Conservation (phyloP, 306 rosid species). For the Medicago arabica region DNA sequence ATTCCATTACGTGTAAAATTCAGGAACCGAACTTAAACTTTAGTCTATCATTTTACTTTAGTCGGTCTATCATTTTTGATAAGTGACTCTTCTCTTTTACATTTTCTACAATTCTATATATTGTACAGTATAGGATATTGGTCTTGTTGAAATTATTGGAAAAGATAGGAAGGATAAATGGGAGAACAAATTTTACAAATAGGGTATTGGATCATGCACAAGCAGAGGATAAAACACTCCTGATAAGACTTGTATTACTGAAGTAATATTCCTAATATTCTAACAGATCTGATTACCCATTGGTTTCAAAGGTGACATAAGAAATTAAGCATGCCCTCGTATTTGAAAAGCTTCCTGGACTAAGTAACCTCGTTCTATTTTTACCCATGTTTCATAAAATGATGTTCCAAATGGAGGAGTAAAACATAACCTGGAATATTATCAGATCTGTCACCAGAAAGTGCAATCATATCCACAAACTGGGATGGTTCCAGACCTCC, state of each 20-base stretch:
- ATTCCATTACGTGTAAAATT: conserved; percentile 1
- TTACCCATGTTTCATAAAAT: conserved; percentile 21
- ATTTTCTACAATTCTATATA: neutral
- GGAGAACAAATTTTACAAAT: neutral
- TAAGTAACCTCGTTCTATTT: conserved; percentile 7
- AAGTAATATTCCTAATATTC: conserved; percentile 21
- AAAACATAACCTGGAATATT: conserved; percentile 85
- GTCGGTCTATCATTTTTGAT: neutral
- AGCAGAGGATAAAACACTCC: neutral
- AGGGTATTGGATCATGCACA: conserved; percentile 15
- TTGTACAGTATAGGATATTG: no score
- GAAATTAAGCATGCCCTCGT: conserved; percentile 16
- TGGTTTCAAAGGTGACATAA: conserved; percentile 33
- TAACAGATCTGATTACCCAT: neutral
- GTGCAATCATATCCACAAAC: conserved; percentile 86
- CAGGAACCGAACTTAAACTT: neutral
- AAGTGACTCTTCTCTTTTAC: neutral
- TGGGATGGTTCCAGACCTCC: conserved; percentile 88
- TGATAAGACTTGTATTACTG: neutral
- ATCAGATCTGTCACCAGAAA: conserved; percentile 89
- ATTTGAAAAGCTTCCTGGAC: conserved; percentile 9
- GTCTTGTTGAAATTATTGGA: no score
- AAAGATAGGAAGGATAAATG: neutral
- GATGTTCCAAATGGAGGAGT: conserved; percentile 35
- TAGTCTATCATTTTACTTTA: no score